Evolutionary conservation across 306 rosid genomes (phyloP).

Genomic region (Trifolium fragiferum): DNA sequence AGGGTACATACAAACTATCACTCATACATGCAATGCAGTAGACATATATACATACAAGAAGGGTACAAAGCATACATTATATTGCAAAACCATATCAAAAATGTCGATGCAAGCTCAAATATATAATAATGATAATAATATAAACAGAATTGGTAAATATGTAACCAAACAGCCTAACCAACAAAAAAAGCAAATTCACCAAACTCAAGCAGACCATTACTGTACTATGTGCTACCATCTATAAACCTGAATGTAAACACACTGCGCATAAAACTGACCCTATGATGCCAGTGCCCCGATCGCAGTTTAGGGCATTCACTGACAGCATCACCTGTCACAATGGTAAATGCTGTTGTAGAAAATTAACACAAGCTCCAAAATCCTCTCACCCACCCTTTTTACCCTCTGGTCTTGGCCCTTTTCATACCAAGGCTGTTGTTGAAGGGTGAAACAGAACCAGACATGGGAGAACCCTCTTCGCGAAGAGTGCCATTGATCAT

Average conservation of each 20-base stretch:
- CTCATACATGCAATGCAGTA: slow-evolving; percentile 47
- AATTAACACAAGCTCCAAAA: slow-evolving; percentile 64
- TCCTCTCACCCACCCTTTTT: slow-evolving; percentile 44
- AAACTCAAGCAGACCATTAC: slow-evolving; percentile 48
- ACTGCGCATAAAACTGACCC: slow-evolving; percentile 77
- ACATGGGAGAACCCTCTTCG: slow-evolving; percentile 95
- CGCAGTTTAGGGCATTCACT: slow-evolving; percentile 63
- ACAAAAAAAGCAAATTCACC: slow-evolving; percentile 53
- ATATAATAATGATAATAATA: slow-evolving; percentile 24
- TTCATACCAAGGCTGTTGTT: slow-evolving; percentile 97
- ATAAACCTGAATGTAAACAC: slow-evolving; percentile 67
- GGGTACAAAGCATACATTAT: slow-evolving; percentile 53
- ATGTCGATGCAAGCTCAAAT: slow-evolving; percentile 51
- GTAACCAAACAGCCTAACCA: slow-evolving; percentile 56
- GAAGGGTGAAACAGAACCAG: slow-evolving; percentile 84
- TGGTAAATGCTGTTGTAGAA: slow-evolving; percentile 59
- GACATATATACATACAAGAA: slow-evolving; percentile 36
- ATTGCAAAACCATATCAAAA: slow-evolving; percentile 55
- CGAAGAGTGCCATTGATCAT: slow-evolving; percentile 94
- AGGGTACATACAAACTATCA: slow-evolving; percentile 48
- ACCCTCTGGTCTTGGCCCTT: slow-evolving; percentile 98
- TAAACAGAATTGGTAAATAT: slow-evolving; percentile 50
- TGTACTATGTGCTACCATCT: slow-evolving; percentile 51
- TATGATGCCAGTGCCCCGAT: slow-evolving; percentile 81
- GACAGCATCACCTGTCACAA: slow-evolving; percentile 59